A percentile compares a stretch with the other conserved stretches of the same genome.
Evolutionary conservation across 192 early-diverging fungal species (phyloP).

Genomic region (Irineochytrium annulatum): DNA sequence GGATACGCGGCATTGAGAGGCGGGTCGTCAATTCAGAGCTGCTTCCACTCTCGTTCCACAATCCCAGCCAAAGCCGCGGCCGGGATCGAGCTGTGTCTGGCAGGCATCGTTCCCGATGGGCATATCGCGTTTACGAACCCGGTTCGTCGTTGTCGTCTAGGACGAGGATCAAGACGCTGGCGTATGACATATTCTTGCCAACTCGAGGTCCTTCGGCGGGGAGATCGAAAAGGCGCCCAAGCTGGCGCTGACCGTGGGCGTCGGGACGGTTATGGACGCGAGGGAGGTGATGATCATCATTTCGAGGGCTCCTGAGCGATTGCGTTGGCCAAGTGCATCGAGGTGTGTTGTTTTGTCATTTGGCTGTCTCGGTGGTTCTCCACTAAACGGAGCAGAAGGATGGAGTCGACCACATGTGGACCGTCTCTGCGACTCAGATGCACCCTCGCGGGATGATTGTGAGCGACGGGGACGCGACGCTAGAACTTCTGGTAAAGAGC

Average conservation of each 20-base stretch:
- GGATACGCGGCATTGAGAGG: no score
- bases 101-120: conserved; percentile 86
- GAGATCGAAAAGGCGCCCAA: conserved; percentile 80
- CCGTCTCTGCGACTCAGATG: conserved; percentile 77
- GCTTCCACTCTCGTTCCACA: no score
- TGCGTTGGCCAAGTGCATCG: conserved; percentile 80
- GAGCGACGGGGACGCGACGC: conserved; percentile 82
- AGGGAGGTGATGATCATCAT: conserved; percentile 81
- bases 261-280: conserved; percentile 84
- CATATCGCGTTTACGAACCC: conserved; percentile 90
- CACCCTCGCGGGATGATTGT: conserved; percentile 77
- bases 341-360: conserved; percentile 37
- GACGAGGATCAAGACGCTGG: conserved; percentile 81
- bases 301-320: conserved; percentile 77
- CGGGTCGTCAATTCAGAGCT: no score
- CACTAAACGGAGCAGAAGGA: no score
- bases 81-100: conserved; percentile 84
- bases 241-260: conserved; percentile 82
- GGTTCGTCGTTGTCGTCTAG: conserved; percentile 81
- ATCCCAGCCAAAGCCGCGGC: conserved; percentile 64
- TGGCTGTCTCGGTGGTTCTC: conserved; percentile 7
- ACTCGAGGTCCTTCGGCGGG: conserved; percentile 80
- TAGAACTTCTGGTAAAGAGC: conserved; percentile 82
- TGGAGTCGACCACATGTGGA: conserved; percentile 88
- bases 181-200: conserved; percentile 87